Evolutionary conservation across 1,284 basidiomycete genomes (phyloP).

Genomic region (Ceratobasidium sp.): DNA sequence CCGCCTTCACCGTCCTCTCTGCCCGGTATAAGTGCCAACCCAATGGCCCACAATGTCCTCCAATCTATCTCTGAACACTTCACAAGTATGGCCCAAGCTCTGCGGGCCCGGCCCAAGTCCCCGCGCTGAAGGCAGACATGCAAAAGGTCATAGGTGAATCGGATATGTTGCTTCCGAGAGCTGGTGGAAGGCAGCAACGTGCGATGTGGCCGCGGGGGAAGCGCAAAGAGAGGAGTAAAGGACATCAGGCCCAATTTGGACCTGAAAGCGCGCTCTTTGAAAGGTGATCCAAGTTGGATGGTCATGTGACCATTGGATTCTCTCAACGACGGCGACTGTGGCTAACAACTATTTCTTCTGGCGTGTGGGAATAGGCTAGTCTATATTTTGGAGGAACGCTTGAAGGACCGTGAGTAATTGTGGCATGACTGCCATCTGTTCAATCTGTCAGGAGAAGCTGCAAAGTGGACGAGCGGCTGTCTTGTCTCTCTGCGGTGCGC

Average conservation of each 20-base stretch:
- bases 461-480: conserved; percentile 19
- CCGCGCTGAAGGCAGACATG: conserved; percentile 73
- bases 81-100: conserved; percentile 80
- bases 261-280: not conserved
- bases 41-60: conserved; percentile 75
- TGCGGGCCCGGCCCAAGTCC: conserved; percentile 68
- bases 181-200: conserved; percentile 40
- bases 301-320: conserved; percentile 12
- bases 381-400: too few relatives aligned
- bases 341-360: not conserved
- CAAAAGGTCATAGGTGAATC: conserved; percentile 73
- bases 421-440: conserved; percentile 36
- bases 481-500: conserved; percentile 29
- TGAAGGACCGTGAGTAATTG: too few relatives aligned
- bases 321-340: not conserved
- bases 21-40: conserved; percentile 62
- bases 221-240: conserved; percentile 28
- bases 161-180: conserved; percentile 69
- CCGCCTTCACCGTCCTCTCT: conserved; percentile 43
- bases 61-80: conserved; percentile 82
- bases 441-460: conserved; percentile 35
- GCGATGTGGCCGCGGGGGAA: conserved; percentile 31
- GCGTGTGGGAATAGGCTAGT: too few relatives aligned
- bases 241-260: conserved; percentile 6
- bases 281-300: not conserved